A percentile compares a stretch with the other conserved stretches of the same genome.
phyloP scores from a whole-genome alignment of 1,284 basidiomycete genomes.

The Xerocomus amazonicus region DNA sequence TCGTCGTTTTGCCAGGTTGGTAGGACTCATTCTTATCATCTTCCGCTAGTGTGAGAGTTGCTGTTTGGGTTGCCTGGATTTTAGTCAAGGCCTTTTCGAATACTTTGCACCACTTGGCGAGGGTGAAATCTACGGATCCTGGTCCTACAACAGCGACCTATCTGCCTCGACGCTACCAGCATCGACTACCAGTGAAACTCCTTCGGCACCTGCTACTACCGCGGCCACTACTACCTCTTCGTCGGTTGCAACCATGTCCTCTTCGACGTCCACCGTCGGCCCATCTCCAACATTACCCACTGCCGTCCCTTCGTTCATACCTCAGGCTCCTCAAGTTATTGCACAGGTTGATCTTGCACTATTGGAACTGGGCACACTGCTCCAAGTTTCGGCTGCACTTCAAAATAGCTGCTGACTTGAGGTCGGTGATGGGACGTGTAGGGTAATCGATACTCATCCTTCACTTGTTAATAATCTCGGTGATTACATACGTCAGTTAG shows the following conservation, averaged over 20 bases:
- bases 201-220: slow-evolving; percentile 9
- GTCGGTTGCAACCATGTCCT: slow-evolving; percentile 9
- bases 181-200: slow-evolving; percentile 9
- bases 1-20: background rate
- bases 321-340: slow-evolving; percentile 22
- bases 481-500: slow-evolving; percentile 8
- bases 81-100: slow-evolving; percentile 46
- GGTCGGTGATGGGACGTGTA: background rate
- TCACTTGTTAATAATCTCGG: background rate
- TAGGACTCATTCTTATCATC: background rate
- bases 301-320: slow-evolving; percentile 13
- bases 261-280: slow-evolving; percentile 5
- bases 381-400: slow-evolving; percentile 14
- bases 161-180: slow-evolving; percentile 10
- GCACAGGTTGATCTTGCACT: slow-evolving; percentile 25
- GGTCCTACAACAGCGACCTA: slow-evolving; percentile 34
- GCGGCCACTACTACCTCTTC: slow-evolving; percentile 2
- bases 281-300: slow-evolving; percentile 11
- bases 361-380: slow-evolving; percentile 22
- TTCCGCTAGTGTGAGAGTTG: slow-evolving; percentile 40
- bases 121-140: slow-evolving; percentile 40
- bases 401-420: slow-evolving; percentile 2
- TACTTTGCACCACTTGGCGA: slow-evolving; percentile 35
- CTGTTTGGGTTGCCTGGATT: slow-evolving; percentile 42
- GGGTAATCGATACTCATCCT: background rate